A percentile compares a stretch with the other conserved stretches of the same genome.
Conservation (phyloP, 2,329 filamentous ascomycete genomes). For the Venturia nashicola region DNA sequence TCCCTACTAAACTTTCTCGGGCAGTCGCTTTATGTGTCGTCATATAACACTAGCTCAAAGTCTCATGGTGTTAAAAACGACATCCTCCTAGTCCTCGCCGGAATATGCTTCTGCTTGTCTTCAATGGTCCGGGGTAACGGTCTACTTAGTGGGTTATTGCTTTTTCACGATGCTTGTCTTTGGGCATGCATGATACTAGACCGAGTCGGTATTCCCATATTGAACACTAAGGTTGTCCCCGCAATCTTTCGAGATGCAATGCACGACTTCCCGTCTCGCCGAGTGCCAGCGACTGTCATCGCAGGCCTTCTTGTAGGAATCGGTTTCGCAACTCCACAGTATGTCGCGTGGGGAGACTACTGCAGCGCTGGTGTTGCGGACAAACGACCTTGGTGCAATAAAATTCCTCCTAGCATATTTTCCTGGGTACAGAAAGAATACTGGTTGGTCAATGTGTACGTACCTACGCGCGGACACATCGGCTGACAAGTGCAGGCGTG, state of each 20-base stretch:
- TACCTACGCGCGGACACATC: constrained; percentile 3
- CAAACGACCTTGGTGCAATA: constrained; percentile 60
- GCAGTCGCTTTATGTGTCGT: constrained; percentile 48
- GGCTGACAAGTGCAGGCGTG: constrained; percentile 49
- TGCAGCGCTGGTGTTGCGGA: constrained; percentile 16
- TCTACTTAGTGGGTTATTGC: constrained; percentile 65
- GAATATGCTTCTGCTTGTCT: constrained; percentile 57
- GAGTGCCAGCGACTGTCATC: constrained; percentile 46
- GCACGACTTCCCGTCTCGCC: constrained; percentile 32
- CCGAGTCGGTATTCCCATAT: not conserved
- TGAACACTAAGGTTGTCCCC: not conserved
- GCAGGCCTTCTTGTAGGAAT: constrained; percentile 56
- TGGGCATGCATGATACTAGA: constrained; percentile 27
- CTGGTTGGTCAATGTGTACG: constrained; percentile 49
- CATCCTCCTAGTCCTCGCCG: constrained; percentile 46
- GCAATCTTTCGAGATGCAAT: constrained; percentile 12
- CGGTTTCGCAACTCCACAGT: constrained; percentile 62
- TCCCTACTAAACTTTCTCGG: constrained; percentile 66
- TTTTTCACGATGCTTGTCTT: constrained; percentile 38
- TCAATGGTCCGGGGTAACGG: constrained; percentile 76
- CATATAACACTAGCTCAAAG: constrained; percentile 13
- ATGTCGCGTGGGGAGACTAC: constrained; percentile 59
- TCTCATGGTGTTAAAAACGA: constrained; percentile 24
- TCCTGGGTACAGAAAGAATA: constrained; percentile 80
- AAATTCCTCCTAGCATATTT: constrained; percentile 73